Evolutionary conservation across 768 basidiomycete genomes (phyloP).

Genomic region (Megacollybia marginata): DNA sequence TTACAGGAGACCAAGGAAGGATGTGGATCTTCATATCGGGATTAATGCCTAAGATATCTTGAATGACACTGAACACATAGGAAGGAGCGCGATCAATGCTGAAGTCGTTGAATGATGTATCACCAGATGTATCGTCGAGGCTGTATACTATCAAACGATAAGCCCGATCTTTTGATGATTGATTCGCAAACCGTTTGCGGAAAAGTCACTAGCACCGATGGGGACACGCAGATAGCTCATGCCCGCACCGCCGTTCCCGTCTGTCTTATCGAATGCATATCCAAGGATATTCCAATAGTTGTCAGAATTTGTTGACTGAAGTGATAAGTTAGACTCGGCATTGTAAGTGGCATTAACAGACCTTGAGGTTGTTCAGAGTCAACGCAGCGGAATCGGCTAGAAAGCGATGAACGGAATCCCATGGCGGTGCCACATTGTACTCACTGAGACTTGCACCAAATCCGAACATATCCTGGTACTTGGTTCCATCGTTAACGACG

Average conservation of each 20-base stretch:
- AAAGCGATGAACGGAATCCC: neutral
- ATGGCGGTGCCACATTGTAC: slow-evolving; percentile 1
- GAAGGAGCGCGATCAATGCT: slow-evolving; percentile 20
- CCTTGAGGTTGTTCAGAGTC: slow-evolving; percentile 60
- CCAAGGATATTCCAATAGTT: slow-evolving; percentile 19
- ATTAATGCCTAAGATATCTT: slow-evolving; percentile 17
- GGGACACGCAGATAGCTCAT: slow-evolving; percentile 24
- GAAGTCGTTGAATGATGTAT: slow-evolving; percentile 20
- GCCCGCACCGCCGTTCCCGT: slow-evolving; percentile 20
- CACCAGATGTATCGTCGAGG: slow-evolving; percentile 20
- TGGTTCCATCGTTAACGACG: slow-evolving; percentile 41
- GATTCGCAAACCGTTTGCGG: slow-evolving; percentile 4
- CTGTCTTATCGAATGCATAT: slow-evolving; percentile 20
- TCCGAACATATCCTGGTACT: slow-evolving; percentile 60
- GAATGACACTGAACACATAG: slow-evolving; percentile 21
- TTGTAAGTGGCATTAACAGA: slow-evolving; percentile 10
- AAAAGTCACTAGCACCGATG: slow-evolving; percentile 27
- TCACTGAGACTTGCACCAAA: slow-evolving; percentile 63
- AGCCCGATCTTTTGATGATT: neutral
- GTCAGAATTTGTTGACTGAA: slow-evolving; percentile 15
- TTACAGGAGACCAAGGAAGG: slow-evolving; percentile 70
- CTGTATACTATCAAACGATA: slow-evolving; percentile 16
- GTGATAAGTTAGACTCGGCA: neutral
- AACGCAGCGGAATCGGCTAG: slow-evolving; percentile 68
- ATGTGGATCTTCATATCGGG: slow-evolving; percentile 33